These are phyloP conservation scores for Oryza australiensis DNA, from an alignment of 176 grass and related monocot genomes.

Conservation along the genomic window DNA sequence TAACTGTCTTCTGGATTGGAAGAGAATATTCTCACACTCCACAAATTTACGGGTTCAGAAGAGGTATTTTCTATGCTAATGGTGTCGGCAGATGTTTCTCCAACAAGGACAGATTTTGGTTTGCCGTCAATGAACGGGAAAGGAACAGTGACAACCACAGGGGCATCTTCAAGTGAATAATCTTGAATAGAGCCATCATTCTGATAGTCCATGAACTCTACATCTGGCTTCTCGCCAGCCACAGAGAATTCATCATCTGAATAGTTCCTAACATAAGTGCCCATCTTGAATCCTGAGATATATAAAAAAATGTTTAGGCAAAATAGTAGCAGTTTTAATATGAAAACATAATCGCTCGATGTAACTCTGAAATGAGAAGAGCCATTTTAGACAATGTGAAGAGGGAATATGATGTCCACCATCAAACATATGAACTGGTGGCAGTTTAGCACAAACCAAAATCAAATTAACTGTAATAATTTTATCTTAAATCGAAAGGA, in stretches of 20 bases:
- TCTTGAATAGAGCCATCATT: conserved; percentile 57
- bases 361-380: background rate
- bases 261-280: conserved; percentile 32
- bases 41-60: conserved; percentile 56
- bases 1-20: conserved; percentile 88
- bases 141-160: conserved; percentile 61
- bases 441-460: background rate
- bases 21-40: conserved; percentile 87
- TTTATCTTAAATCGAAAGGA: background rate
- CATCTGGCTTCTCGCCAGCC: conserved; percentile 75
- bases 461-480: background rate
- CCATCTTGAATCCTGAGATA: conserved; percentile 51
- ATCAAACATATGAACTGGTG: conserved; percentile 1
- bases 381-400: background rate
- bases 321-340: background rate
- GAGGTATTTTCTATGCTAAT: conserved; percentile 69
- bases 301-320: background rate
- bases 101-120: conserved; percentile 71
- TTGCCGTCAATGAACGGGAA: conserved; percentile 67
- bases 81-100: conserved; percentile 58
- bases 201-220: conserved; percentile 86
- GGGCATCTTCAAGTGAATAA: conserved; percentile 62
- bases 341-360: background rate
- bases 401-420: background rate
- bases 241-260: conserved; percentile 70